Evolutionary conservation across 176 grass and related monocot genomes (phyloP), one percentile per base, ranked within the genome.

Genomic region (Eragrostis curvula): DNA sequence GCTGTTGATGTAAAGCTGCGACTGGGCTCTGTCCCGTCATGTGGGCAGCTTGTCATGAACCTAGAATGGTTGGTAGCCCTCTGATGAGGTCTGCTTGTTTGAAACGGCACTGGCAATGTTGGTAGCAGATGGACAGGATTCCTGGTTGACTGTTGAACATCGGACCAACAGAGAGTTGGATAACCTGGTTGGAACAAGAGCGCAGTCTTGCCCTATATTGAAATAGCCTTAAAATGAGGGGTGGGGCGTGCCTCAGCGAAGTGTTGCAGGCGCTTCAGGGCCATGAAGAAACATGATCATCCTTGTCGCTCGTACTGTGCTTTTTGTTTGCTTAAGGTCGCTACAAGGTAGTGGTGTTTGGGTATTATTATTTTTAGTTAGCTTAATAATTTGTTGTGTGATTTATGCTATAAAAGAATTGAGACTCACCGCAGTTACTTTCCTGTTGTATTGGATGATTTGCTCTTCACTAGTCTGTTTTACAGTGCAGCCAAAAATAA

Each of bases 1-100:
- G 32, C 59, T 81, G 39, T 17, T 55, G n/a, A 47, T 58, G 66
- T 23, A 69, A 69, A 56, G 66, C 51, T 59, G 32, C 16, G 15
- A 28, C 23, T 58, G 50, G 36, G 41, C 52, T 60, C 13, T 55
- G 45, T 24, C 46, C 15, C 28, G 6, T 57, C 48, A 25, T 67
- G 30, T 8, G 17, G 21, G 39, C 48, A 27, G 29, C 0, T 0
- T 68, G 47, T 64, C 32, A 68, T 68, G 61, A 68, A 41, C 64
- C 29, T 68, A 49, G 14, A 11, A 80, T 20, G 8, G 64, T 68
- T 68, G 78, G 32, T 43, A 21, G 64, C 20, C 21, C 20, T 80
- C 27, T 28, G 36, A 56, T 64, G 8, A n/a, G 7, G 23, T 68
- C 63, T 68, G 50, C 65, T 5, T 69, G 36, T 81, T 24, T 45